A percentile compares a stretch with the other conserved stretches of the same genome.
phyloP scores from a whole-genome alignment of 2,329 filamentous ascomycete genomes.

The Colletotrichum incanum region DNA sequence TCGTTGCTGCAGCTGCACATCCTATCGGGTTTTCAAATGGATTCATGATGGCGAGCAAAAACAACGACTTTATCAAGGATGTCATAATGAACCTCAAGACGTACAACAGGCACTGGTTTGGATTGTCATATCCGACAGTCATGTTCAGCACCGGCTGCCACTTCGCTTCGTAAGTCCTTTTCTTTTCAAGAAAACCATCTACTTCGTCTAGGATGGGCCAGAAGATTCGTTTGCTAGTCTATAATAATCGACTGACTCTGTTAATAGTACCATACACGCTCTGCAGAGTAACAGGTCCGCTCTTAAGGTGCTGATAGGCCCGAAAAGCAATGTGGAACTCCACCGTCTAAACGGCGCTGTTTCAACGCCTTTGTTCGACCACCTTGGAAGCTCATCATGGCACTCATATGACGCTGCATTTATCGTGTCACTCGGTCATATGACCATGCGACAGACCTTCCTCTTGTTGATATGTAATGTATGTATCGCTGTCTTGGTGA shows the following conservation, averaged over 20 bases:
- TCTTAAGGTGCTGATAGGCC: constrained; percentile 56
- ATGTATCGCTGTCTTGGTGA: not conserved
- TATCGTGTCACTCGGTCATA: constrained; percentile 9
- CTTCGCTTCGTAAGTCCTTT: constrained; percentile 55
- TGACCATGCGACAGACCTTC: not conserved
- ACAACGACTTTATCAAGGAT: constrained; percentile 53
- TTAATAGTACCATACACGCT: constrained; percentile 55
- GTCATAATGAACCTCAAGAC: constrained; percentile 52
- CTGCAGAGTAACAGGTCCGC: constrained; percentile 51
- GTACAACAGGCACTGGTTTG: constrained; percentile 58
- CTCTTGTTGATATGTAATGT: not conserved
- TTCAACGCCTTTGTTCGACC: constrained; percentile 58
- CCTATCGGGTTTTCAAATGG: constrained; percentile 59
- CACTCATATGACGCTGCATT: constrained; percentile 55
- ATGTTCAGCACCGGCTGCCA: constrained; percentile 62
- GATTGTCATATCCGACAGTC: constrained; percentile 57
- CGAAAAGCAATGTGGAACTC: constrained; percentile 47
- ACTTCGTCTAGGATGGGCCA: no score
- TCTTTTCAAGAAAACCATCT: not conserved
- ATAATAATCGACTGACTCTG: not conserved
- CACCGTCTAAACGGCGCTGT: constrained; percentile 58
- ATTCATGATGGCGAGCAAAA: constrained; percentile 57
- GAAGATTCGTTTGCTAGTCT: no score
- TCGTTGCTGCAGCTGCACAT: constrained; percentile 58
- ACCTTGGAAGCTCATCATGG: constrained; percentile 60